Evolutionary conservation across 352 stramenopile species (phyloP), one percentile per base, ranked within the genome.

Genomic region (Lagenidium sp.): DNA sequence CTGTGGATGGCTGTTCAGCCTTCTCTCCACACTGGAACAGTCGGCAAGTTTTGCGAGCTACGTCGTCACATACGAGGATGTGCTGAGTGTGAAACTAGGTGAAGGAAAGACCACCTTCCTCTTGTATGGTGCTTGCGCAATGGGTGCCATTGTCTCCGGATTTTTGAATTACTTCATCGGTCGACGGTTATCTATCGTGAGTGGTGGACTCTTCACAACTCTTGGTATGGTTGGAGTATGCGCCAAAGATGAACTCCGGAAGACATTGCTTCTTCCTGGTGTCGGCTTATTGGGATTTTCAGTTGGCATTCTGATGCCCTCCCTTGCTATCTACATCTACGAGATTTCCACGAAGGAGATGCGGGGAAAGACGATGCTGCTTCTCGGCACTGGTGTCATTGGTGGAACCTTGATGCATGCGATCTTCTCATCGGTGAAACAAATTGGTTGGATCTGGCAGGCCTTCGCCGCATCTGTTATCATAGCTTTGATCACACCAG

Each of bases 341-440:
- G 77, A 90, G 34, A 90, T 90, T 40, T 82, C 77, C 34, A 85
- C 77, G 13, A 72, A 69, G 41, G 77, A 90, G 3, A 74, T 87
- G 69, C 74, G 77, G 22, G 71, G 66, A 36, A 86, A 86, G 38
- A 65, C 69, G 16, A 67, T 90, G 21, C 51, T 90, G 31, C 35
- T 87, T 4, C 51, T 90, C 3, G 71, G 72, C 20, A 55, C 78
- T 8, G 77, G 77, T 11, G 83, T 85, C 36, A 63, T 85, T 21
- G 35, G 53, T n/a, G 77, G 77, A 24, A 72, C 50, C n/a, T 48
- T 90, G 25, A 35, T 76, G n/a, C 58, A 63, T 8, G 60, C 51
- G 0, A 65, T 73, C 35, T 89, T 82, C 32, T 60, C 60, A 19
- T 69, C 68, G 0, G 55, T 80, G 15, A 70, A 79, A 41, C 60